Base-by-base conservation (phyloP, 805 yeast genomes). In the Torulaspora maleeae region DNA sequence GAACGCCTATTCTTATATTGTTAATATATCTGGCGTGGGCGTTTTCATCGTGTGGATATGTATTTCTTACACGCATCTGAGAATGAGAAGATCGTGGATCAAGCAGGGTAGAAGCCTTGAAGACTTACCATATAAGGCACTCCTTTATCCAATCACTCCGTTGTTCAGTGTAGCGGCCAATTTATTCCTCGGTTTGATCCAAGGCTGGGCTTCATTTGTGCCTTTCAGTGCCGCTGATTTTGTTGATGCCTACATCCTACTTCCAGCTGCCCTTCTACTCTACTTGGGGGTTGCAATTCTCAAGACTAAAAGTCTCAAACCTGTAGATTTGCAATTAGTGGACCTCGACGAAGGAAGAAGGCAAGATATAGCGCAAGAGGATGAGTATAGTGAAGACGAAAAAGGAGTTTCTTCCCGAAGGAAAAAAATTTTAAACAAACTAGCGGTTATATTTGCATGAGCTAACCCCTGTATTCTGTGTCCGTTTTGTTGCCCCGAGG, bases 31-130 rank as follows among this genome's bases (percentile, higher is more conserved):
- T 30, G 90, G 91, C 50, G 70, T 86, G 50, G 79, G 88, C 1
- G 80, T 88, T 13, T 71, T 85, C 48, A 79, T 83, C 66, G 81
- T 86, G 27, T 86, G 95, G 95, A 82, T 81, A 37, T 76, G 86
- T 4, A 79, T 84, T 52, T 79, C 83, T 58, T 66, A 76, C 34
- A 77, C 82, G 35, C 89, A 83, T 60, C 67, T 86, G 43, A 73
- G 90, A 54, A 83, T 83, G 68, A 80, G 86, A 57, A 51, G 51
- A 10, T 78, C 76, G 2, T 72, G 76, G 75, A 44, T 56, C 2
- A 49, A 44, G 8, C 74, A 72, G 44, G 77, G 76, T 20, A 65
- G 74, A 44, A 48, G 69, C 6, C 48, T 69, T 17, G 66, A 61
- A 4, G 82, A 79, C 34, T 67, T 82, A 40, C 84, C 83, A 1